These are phyloP conservation scores for Sequoiadendron giganteum DNA, from an alignment of 75 land plant species.

Conservation along the genomic window DNA sequence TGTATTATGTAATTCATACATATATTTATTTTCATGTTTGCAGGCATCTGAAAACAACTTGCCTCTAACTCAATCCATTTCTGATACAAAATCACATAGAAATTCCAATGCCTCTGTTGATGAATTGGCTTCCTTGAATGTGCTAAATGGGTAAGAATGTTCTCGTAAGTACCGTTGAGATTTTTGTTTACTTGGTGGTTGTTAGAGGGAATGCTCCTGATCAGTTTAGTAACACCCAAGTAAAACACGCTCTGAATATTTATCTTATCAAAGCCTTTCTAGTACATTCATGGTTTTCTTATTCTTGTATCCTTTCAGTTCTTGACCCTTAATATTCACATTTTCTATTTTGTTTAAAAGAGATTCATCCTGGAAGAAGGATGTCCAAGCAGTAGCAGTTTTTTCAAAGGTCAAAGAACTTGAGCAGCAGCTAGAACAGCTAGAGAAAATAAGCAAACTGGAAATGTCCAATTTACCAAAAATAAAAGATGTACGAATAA, in stretches of 20 bases:
- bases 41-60: not conserved
- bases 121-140: not conserved
- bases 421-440: slow-evolving; percentile 49
- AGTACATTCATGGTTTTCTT: not conserved
- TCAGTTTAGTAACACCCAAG: not conserved
- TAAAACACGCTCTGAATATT: not conserved
- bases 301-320: not conserved
- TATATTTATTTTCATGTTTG: not conserved
- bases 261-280: not conserved
- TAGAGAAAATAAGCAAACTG: slow-evolving; percentile 49
- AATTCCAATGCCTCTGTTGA: not conserved
- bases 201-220: not conserved
- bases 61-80: not conserved
- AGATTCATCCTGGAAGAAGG: slow-evolving; percentile 37
- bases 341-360: slow-evolving; percentile 2
- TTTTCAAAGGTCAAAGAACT: slow-evolving; percentile 67
- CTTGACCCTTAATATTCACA: not conserved
- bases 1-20: not conserved
- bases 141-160: not conserved
- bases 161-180: not conserved
- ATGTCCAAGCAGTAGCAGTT: slow-evolving; percentile 62
- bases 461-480: slow-evolving; percentile 2
- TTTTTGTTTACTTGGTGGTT: not conserved
- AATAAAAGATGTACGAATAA: not conserved
- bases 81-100: slow-evolving; percentile 10